A percentile compares a stretch with the other conserved stretches of the same genome.
Evolutionary conservation across 2,329 filamentous ascomycete genomes (phyloP).

Genomic region (Aureobasidium sp.): DNA sequence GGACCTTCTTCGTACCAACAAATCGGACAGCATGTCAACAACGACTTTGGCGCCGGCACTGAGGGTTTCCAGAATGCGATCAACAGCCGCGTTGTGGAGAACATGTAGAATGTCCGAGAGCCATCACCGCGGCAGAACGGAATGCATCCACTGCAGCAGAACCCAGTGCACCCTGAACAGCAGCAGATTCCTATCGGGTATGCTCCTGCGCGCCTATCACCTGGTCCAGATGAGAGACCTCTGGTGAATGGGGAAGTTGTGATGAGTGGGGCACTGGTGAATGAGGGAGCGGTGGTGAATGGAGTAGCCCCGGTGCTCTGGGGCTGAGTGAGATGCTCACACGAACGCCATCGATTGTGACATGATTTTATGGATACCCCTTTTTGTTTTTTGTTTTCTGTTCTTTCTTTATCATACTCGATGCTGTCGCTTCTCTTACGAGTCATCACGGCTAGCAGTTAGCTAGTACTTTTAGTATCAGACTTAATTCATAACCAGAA

Average conservation of each 20-base stretch:
- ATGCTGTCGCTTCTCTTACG: not conserved
- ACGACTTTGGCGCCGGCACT: slow-evolving; percentile 31
- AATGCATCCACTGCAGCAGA: not conserved
- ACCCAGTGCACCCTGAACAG: too few relatives aligned
- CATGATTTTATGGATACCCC: slow-evolving; percentile 2
- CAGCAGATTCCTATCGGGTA: too few relatives aligned
- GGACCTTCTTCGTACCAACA: slow-evolving; percentile 42
- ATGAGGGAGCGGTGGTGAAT: too few relatives aligned
- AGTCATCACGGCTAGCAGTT: not conserved
- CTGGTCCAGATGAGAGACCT: too few relatives aligned
- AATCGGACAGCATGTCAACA: slow-evolving; percentile 15
- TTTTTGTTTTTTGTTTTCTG: not conserved
- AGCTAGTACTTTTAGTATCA: not conserved
- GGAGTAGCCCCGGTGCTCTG: too few relatives aligned
- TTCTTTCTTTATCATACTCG: not conserved
- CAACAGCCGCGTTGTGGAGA: slow-evolving; percentile 74
- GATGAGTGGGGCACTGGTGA: too few relatives aligned
- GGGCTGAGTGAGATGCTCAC: not conserved
- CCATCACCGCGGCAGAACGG: not conserved
- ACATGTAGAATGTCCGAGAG: slow-evolving; percentile 51
- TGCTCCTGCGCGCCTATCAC: too few relatives aligned
- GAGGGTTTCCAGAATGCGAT: slow-evolving; percentile 68
- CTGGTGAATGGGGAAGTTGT: too few relatives aligned
- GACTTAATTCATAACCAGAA: not conserved
- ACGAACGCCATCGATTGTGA: not conserved